Evolutionary conservation across 2,329 filamentous ascomycete species (phyloP), one percentile per base, ranked within the genome.

Genomic region (Paracamarosporium sp.): DNA sequence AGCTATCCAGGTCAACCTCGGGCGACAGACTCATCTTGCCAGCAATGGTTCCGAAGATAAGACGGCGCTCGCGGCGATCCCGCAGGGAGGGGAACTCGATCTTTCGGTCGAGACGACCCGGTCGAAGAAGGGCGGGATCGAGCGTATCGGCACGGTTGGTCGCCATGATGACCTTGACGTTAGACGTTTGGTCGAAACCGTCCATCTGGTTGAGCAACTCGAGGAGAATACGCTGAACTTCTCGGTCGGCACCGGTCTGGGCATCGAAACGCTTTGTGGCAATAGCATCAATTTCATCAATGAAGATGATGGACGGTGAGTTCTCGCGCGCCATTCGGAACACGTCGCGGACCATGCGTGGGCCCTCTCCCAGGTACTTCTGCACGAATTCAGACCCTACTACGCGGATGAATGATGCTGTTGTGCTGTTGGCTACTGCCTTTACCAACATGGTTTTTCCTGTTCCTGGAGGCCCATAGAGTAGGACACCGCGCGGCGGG

Each of bases 121-220:
- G 95, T 70, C 95, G 92, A 60, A 99, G 87, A 61, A 99, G 85
- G 40, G 95, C 95, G 15, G 95, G 95, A 76, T 99, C 95, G 64
- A 99, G 86, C 6, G 95, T 99, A 78, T 98, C 95, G 65, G 95
- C 94, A 76, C 95, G 90, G 83, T 99, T 99, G 67, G 95, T 99
- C 66, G 95, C 95, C 95, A 99, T 99, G 82, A 99, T 99, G 76
- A 99, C 95, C 83, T 99, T 99, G 80, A 99, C 95, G 79, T 99
- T 99, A 77, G 92, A 91, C 0, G 93, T 97, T 80, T 99, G 95
- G 78, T 99, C 95, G 82, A 99, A 99, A 65, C 95, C 95, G 77
- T 99, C 95, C 95, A 99, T 99, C 81, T 99, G 95, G 82, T 99
- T 99, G 64, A 99, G 89, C 66, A 99, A 83, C 79, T 99, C 95